Conservation (phyloP, 345 rosid species). For the Psidium guajava region DNA sequence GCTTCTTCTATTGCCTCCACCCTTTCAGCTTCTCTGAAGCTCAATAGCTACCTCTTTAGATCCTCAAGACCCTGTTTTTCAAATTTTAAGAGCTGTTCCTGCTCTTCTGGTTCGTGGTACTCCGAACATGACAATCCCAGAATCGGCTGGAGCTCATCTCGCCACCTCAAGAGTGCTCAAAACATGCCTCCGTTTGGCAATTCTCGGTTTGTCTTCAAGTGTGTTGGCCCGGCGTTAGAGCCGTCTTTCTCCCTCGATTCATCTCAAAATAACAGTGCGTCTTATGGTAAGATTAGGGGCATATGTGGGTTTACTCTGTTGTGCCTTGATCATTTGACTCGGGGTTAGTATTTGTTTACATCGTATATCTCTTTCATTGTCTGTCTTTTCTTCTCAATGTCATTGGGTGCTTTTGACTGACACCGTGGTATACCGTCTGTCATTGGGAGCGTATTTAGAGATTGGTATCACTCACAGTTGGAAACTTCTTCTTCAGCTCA, state of each 20-base stretch:
- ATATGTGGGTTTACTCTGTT: neutral
- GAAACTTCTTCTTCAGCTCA: neutral
- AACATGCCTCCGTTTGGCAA: neutral
- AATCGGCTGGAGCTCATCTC: neutral
- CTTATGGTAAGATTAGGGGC: neutral
- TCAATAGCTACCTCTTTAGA: neutral
- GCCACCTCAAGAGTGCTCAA: neutral
- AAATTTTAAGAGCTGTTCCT: neutral
- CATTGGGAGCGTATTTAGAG: neutral
- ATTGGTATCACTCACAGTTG: neutral
- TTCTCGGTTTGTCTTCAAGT: neutral
- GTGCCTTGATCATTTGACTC: neutral
- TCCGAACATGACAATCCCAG: neutral
- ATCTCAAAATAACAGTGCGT: neutral
- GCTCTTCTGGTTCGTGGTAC: neutral
- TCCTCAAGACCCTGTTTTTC: neutral
- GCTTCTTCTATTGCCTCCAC: neutral
- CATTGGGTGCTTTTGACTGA: neutral
- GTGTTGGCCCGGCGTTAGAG: neutral
- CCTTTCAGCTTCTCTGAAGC: neutral
- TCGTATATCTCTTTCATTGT: neutral
- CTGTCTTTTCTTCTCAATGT: neutral
- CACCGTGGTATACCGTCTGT: neutral
- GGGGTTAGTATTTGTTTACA: neutral
- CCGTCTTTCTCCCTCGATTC: neutral